A percentile compares a stretch with the other conserved stretches of the same genome.
phyloP scores from a whole-genome alignment of 768 basidiomycete species.

The Pholiota conissans region DNA sequence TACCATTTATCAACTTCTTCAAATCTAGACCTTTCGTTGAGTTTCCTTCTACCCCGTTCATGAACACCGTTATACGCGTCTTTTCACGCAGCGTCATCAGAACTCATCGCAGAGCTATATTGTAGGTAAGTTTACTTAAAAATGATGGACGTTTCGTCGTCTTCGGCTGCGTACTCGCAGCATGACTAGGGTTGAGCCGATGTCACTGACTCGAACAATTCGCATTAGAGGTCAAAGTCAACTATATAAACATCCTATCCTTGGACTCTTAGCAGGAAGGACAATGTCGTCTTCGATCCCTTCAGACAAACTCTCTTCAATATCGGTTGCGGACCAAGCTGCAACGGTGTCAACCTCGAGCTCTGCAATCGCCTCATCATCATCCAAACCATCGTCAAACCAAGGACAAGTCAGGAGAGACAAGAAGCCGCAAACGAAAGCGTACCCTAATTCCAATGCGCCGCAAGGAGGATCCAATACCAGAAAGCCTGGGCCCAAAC shows the following conservation, averaged over 20 bases:
- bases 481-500: conserved; percentile 7
- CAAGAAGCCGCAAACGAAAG: background rate
- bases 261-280: background rate
- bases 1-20: background rate
- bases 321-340: background rate
- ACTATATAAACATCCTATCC: background rate
- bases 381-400: background rate
- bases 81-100: background rate
- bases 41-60: too few relatives aligned
- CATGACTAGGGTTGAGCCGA: too few relatives aligned
- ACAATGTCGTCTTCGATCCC: background rate
- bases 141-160: background rate
- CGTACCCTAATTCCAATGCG: background rate
- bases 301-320: background rate
- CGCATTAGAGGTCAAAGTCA: background rate
- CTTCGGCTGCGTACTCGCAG: background rate
- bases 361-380: background rate
- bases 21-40: too few relatives aligned
- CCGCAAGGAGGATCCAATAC: background rate
- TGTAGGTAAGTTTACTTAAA: background rate
- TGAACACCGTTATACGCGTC: background rate
- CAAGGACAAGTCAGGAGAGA: background rate
- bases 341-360: background rate
- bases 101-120: background rate
- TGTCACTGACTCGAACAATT: background rate